Evolutionary conservation across 306 rosid species (phyloP).

Genomic region (Inga leiocalycina): DNA sequence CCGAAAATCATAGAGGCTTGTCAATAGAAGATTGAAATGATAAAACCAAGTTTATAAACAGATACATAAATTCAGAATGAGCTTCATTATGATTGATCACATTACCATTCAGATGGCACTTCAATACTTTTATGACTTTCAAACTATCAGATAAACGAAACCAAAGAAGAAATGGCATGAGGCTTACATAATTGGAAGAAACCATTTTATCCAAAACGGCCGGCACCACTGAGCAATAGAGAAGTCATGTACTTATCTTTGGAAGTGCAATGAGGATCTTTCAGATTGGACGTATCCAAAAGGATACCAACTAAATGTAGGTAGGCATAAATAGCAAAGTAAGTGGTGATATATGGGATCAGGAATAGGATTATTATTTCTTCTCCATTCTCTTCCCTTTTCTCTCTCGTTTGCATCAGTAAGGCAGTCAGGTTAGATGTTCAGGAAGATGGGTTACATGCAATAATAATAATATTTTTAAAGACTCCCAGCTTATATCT

Average conservation of each 20-base stretch:
- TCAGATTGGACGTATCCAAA: constrained; percentile 66
- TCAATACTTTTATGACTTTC: neutral
- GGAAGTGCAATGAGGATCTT: constrained; percentile 50
- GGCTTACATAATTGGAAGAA: constrained; percentile 70
- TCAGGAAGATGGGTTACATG: neutral
- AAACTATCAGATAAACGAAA: constrained; percentile 13
- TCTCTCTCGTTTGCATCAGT: no score
- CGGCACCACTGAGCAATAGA: constrained; percentile 82
- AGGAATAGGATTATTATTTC: no score
- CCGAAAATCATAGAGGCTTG: constrained; percentile 42
- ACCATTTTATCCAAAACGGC: constrained; percentile 79
- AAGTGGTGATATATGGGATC: no score
- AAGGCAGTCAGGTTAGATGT: neutral
- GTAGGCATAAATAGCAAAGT: neutral
- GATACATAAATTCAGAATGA: neutral
- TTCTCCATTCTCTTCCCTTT: no score
- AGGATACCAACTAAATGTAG: constrained; percentile 81
- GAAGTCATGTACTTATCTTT: constrained; percentile 82
- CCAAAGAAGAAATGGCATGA: constrained; percentile 20
- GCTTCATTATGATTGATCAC: neutral
- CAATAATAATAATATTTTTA: neutral
- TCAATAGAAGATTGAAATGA: neutral
- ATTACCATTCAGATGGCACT: neutral
- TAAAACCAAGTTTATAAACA: constrained; percentile 2
- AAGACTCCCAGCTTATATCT: neutral